phyloP scores from a whole-genome alignment of 2,329 filamentous ascomycete genomes.

The Paracamarosporium sp. region DNA sequence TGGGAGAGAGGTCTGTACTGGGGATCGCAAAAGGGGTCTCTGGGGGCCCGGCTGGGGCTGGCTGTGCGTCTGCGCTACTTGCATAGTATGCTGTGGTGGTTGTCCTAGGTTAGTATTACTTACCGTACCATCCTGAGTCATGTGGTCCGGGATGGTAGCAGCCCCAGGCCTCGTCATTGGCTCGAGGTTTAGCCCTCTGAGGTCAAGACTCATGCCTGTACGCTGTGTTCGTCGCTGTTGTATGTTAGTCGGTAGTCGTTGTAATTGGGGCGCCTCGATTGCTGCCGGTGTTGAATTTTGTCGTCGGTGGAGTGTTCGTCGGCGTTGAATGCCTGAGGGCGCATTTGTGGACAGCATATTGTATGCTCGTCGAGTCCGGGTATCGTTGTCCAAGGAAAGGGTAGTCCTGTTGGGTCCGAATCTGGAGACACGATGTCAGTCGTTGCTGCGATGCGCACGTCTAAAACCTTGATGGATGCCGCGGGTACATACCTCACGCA shows the following conservation, averaged over 20 bases:
- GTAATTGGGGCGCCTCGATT: conserved; percentile 77
- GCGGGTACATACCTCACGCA: conserved; percentile 72
- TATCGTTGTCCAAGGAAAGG: conserved; percentile 45
- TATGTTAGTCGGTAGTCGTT: conserved; percentile 67
- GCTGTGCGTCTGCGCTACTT: conserved; percentile 89
- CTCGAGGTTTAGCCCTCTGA: conserved; percentile 65
- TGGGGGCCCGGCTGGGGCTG: conserved; percentile 77
- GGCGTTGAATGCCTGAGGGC: conserved; percentile 74
- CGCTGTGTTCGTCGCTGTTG: conserved; percentile 66
- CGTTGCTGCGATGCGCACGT: conserved; percentile 4
- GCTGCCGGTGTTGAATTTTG: conserved; percentile 84
- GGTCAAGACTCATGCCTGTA: conserved; percentile 83
- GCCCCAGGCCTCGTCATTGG: conserved; percentile 31
- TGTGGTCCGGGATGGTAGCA: conserved; percentile 52
- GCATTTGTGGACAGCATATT: conserved; percentile 80
- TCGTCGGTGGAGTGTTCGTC: conserved; percentile 79
- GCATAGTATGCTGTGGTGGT: conserved; percentile 78
- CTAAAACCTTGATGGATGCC: neutral
- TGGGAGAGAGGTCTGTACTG: conserved; percentile 46
- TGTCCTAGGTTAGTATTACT: conserved; percentile 66
- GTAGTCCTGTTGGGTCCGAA: conserved; percentile 48
- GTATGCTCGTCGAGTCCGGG: conserved; percentile 75
- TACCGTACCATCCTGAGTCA: conserved; percentile 53
- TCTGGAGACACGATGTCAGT: conserved; percentile 42
- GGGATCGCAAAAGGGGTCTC: conserved; percentile 44